Base-by-base conservation (phyloP, 2,329 filamentous ascomycete species). In the Byssoonygena ceratinophila region DNA sequence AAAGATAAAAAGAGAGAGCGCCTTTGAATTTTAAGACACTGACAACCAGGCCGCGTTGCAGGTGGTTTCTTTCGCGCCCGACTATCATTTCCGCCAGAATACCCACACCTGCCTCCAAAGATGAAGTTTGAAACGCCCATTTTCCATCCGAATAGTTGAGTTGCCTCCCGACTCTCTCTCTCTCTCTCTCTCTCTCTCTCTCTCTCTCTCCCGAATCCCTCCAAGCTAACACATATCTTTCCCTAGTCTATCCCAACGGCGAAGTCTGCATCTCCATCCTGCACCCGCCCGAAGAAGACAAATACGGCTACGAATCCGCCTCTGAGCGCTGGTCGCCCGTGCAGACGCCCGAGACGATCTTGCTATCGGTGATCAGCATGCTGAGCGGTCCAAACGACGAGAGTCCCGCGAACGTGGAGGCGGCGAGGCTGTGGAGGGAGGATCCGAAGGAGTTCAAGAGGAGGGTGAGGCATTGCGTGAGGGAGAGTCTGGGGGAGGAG, bases 251-350 rank as follows among this genome's bases (percentile, higher is more conserved):
- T 73, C 74, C 80, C 6, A 82, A 80, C 64, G 92, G 92, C 63
- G 81, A 84, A 59, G 87, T 98, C 54, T 98, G 92, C 76, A 97
- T 98, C 68, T 94, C 87, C 40, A 98, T 98, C 71, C 78, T 98
- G 39, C 92, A 98, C 69, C 87, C 91, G 11, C 91, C 92, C 3
- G 90, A 87, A 71, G 90, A 96, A 64, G 92, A 98, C 66, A 83
- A 87, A 65, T 92, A 86, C 70, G 91, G 91, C 50, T 98, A 98
- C 73, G 92, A 98, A 70, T 79, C 80, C 23, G 90, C 89, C 14
- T 78, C 81, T 27, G 92, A 98, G 76, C 82, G 92, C 55, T 98
- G 92, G 92, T 86, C 80, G 54, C 92, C 92, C 25, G 91, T 97
- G 1, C 92, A 97, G 70, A 90, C 85, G 11, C 90, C 91, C 50